Conservation (phyloP, 1,284 basidiomycete genomes). For the Naganishia liquefaciens region DNA sequence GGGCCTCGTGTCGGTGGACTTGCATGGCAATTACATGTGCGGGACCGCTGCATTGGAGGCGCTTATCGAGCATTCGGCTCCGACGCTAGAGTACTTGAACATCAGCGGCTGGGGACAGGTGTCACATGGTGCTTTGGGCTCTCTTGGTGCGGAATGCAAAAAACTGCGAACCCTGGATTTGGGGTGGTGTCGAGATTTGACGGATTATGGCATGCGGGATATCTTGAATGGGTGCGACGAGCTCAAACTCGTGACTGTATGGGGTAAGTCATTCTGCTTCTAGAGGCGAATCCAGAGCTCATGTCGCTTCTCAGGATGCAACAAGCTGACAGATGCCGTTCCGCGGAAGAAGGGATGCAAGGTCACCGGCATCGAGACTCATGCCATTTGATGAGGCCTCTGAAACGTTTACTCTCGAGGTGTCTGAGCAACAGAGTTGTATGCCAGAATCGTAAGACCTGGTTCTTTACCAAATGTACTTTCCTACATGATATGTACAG, state of each 20-base stretch:
- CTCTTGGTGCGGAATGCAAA: slow-evolving; percentile 59
- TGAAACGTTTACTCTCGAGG: not conserved
- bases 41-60: slow-evolving; percentile 63
- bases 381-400: slow-evolving; percentile 33
- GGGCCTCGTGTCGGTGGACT: slow-evolving; percentile 59
- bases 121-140: slow-evolving; percentile 61
- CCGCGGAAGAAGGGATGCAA: slow-evolving; percentile 49
- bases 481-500: no score
- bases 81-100: slow-evolving; percentile 64
- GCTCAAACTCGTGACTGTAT: slow-evolving; percentile 47
- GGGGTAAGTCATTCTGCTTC: slow-evolving; percentile 46
- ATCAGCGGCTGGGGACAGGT: slow-evolving; percentile 76
- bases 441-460: not conserved
- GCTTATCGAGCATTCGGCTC: slow-evolving; percentile 70
- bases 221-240: slow-evolving; percentile 61
- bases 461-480: no score
- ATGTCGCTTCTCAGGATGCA: slow-evolving; percentile 44
- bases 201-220: slow-evolving; percentile 77
- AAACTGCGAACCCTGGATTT: slow-evolving; percentile 70
- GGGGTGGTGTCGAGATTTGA: slow-evolving; percentile 81
- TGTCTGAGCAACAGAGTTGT: not conserved
- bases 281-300: not conserved
- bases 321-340: slow-evolving; percentile 50
- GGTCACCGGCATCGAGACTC: slow-evolving; percentile 54
- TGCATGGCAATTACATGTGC: slow-evolving; percentile 65